Conservation (phyloP, 1,284 basidiomycete genomes). For the Agroathelia rolfsii region DNA sequence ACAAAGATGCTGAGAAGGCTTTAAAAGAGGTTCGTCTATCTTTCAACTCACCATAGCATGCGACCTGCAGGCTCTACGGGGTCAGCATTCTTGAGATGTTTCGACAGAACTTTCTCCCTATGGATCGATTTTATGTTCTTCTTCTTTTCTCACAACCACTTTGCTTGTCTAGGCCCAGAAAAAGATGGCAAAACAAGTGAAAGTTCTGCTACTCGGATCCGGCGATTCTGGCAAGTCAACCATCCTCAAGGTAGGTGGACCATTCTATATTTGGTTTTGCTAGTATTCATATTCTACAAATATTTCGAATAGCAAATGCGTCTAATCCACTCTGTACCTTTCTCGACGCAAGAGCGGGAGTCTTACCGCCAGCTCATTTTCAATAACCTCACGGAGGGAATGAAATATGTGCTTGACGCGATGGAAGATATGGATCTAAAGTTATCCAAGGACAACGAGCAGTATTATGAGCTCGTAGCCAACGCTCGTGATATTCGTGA, state of each 20-base stretch:
- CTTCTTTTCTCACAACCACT: not conserved
- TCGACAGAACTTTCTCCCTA: slow-evolving; percentile 18
- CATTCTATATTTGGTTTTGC: too few species aligned
- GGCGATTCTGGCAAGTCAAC: slow-evolving; percentile 94
- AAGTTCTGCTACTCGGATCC: slow-evolving; percentile 86
- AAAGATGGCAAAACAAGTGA: slow-evolving; percentile 66
- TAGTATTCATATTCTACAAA: too few species aligned
- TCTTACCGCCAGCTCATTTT: slow-evolving; percentile 83
- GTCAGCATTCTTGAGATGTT: not conserved
- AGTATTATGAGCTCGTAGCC: slow-evolving; percentile 53
- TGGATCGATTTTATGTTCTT: slow-evolving; percentile 6
- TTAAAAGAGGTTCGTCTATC: slow-evolving; percentile 44
- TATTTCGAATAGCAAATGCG: slow-evolving; percentile 71
- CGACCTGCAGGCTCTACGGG: not conserved
- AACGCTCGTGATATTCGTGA: slow-evolving; percentile 67
- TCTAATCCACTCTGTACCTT: slow-evolving; percentile 73
- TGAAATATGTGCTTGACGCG: slow-evolving; percentile 76
- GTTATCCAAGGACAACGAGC: slow-evolving; percentile 49
- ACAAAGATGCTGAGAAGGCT: slow-evolving; percentile 59
- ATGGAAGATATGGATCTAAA: slow-evolving; percentile 83
- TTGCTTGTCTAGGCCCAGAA: slow-evolving; percentile 9
- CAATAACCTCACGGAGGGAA: slow-evolving; percentile 80
- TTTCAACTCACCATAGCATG: slow-evolving; percentile 1
- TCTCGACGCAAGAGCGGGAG: slow-evolving; percentile 69
- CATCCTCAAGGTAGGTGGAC: slow-evolving; percentile 70